Evolutionary conservation across 2,329 filamentous ascomycete genomes (phyloP), one percentile per base, ranked within the genome.

Genomic region (Tolypocladium pustulatum): DNA sequence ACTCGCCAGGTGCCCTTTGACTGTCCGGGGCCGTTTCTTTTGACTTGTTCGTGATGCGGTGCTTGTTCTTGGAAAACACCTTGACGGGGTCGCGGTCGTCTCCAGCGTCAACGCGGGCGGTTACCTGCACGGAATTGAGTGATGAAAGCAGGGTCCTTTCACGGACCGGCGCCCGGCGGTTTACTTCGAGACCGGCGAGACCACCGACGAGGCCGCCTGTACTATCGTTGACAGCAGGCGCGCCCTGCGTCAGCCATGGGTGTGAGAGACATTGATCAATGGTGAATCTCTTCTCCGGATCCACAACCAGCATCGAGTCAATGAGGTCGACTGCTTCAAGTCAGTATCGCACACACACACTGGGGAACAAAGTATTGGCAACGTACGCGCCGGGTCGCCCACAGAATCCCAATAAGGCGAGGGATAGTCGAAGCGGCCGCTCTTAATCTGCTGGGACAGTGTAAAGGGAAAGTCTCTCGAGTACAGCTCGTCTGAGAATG

Each of bases 401-500:
- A 75, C 73, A 13, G 73, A 75, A 57, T 75, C 92, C 67, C 89
- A 99, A 73, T 97, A 97, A 0, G 94, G 94, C 1, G 91, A 95
- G 0, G 94, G 93, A 68, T 97, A 99, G 72, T 97, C 90, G 69
- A 96, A 99, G 25, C 86, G 83, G 20, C 90, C 94, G 72, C 84
- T 82, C 72, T 89, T 92, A 74, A 96, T 97, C 75, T 97, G 92
- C 65, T 96, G 88, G 1, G 88, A 89, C 52, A 97, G 79, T 0
- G 82, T 90, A 69, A 90, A 97, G 2, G 94, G 94, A 64, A 92
- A 94, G 52, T 96, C 87, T 40, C 75, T 75, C 1, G 85, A 86
- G 73, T 87, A 90, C 0, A 97, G 84, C 73, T 99, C 94, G 67
- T 99, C 94, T 0, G 91, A 96, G 74, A 99, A 99, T 0, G 94